Percentiles rank a stretch among this genome's conserved stretches.
These are phyloP conservation scores for Camellia granthamiana DNA, from an alignment of 148 eudicot genomes.

Conservation along the genomic window DNA sequence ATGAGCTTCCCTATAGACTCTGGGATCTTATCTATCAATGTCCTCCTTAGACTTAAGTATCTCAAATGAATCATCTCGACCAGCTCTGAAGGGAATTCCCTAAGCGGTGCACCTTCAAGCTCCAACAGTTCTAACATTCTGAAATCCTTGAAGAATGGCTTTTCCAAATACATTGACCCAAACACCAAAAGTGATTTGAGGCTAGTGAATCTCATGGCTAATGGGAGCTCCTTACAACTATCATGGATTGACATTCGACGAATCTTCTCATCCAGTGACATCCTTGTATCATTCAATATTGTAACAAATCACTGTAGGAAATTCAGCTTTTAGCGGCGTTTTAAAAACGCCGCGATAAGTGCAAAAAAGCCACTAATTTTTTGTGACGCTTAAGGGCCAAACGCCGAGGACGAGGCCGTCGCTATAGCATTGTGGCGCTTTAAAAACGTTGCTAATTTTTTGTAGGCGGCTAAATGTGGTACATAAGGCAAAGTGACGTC, in stretches of 20 bases:
- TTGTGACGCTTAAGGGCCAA: too few relatives aligned
- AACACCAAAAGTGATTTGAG: not conserved
- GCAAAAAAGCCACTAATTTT: too few relatives aligned
- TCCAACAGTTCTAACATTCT: slow-evolving; percentile 1
- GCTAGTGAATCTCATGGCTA: not conserved
- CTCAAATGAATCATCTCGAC: not conserved
- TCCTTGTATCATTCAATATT: not conserved
- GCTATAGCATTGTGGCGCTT: too few relatives aligned
- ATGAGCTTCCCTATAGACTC: slow-evolving; percentile 17
- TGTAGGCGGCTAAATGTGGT: too few relatives aligned
- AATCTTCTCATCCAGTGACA: not conserved
- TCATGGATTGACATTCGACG: not conserved
- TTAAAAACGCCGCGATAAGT: too few relatives aligned
- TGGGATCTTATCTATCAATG: not conserved
- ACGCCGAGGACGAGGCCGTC: too few relatives aligned
- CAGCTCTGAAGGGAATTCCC: not conserved
- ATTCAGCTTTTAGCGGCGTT: too few relatives aligned
- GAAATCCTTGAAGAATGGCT: not conserved
- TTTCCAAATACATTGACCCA: not conserved
- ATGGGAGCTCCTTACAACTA: not conserved
- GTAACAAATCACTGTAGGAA: too few relatives aligned
- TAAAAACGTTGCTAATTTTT: too few relatives aligned
- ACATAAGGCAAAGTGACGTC: too few relatives aligned
- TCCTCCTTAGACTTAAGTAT: slow-evolving; percentile 10
- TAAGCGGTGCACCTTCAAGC: not conserved